phyloP scores from a whole-genome alignment of 2,329 filamentous ascomycete genomes.

The Aspergillus tamarii region DNA sequence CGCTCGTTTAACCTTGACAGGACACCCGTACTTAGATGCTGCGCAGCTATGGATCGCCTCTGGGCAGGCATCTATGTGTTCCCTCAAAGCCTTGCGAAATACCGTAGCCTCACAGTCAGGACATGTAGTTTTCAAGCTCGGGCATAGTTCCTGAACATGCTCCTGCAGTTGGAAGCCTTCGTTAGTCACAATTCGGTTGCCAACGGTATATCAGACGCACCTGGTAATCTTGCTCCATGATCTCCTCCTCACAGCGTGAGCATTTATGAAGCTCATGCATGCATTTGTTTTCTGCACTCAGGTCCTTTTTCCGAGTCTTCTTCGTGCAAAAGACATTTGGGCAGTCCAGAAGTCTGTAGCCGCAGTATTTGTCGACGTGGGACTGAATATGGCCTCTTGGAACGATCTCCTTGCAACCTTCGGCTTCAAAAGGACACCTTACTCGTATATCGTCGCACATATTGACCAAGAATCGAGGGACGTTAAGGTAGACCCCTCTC shows the following conservation, averaged over 20 bases:
- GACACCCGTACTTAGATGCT: conserved; percentile 49
- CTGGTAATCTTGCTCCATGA: conserved; percentile 60
- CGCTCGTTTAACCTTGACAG: conserved; percentile 39
- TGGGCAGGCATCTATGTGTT: conserved; percentile 42
- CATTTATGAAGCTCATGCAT: conserved; percentile 58
- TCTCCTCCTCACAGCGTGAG: conserved; percentile 54
- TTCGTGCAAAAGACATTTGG: conserved; percentile 53
- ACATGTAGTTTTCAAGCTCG: conserved; percentile 40
- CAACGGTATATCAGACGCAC: conserved; percentile 31
- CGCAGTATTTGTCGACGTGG: conserved; percentile 65
- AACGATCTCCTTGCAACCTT: conserved; percentile 58
- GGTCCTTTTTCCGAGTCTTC: conserved; percentile 59
- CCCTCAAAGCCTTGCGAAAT: conserved; percentile 34
- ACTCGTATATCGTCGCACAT: conserved; percentile 66
- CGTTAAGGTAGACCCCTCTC: conserved; percentile 41
- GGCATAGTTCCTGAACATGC: conserved; percentile 43
- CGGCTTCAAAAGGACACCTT: conserved; percentile 58
- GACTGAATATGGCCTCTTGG: conserved; percentile 61
- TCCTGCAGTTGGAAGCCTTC: conserved; percentile 25
- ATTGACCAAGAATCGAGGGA: conserved; percentile 60
- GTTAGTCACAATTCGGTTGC: conserved; percentile 11
- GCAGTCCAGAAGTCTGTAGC: conserved; percentile 58
- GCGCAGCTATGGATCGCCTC: conserved; percentile 41
- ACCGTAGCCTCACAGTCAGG: conserved; percentile 41
- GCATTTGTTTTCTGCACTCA: conserved; percentile 52